A percentile compares a stretch with the other conserved stretches of the same genome.
Evolutionary conservation across 768 basidiomycete genomes (phyloP).

Genomic region (Strobilomyces dryophilus): DNA sequence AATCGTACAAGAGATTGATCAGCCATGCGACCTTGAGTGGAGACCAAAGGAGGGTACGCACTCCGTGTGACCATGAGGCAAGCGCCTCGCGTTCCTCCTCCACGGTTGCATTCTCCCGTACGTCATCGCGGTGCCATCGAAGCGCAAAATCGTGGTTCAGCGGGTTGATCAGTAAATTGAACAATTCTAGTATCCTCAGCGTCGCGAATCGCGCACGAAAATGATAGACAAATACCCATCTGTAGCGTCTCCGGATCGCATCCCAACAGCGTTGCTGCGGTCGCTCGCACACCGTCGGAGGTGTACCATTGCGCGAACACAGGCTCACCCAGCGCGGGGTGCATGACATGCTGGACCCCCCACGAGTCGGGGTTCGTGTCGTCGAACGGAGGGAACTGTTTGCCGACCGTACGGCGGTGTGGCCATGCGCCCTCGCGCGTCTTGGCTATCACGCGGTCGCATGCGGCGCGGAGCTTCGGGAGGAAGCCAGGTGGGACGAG

Average conservation of each 20-base stretch:
- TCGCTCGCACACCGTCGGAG: slow-evolving; percentile 42
- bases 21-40: no score
- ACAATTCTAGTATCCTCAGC: slow-evolving; percentile 44
- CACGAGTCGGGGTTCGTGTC: slow-evolving; percentile 60
- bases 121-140: slow-evolving; percentile 79
- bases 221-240: slow-evolving; percentile 51
- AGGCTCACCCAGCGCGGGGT: slow-evolving; percentile 60
- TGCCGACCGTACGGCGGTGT: slow-evolving; percentile 66
- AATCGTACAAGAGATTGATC: neutral
- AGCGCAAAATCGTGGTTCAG: slow-evolving; percentile 60
- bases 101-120: slow-evolving; percentile 50
- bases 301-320: slow-evolving; percentile 69
- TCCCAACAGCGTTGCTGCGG: slow-evolving; percentile 44
- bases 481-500: slow-evolving; percentile 45
- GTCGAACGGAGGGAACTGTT: slow-evolving; percentile 74
- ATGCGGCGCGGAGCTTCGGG: slow-evolving; percentile 43
- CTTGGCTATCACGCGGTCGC: slow-evolving; percentile 43
- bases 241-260: slow-evolving; percentile 59
- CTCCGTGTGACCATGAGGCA: slow-evolving; percentile 59
- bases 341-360: slow-evolving; percentile 84
- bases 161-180: slow-evolving; percentile 75
- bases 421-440: slow-evolving; percentile 63
- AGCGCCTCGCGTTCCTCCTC: slow-evolving; percentile 62
- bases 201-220: neutral
- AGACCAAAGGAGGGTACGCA: slow-evolving; percentile 21